A percentile compares a stretch with the other conserved stretches of the same genome.
Evolutionary conservation across 495 filamentous ascomycete species (phyloP).

Genomic region (Daldinia caldariorum): DNA sequence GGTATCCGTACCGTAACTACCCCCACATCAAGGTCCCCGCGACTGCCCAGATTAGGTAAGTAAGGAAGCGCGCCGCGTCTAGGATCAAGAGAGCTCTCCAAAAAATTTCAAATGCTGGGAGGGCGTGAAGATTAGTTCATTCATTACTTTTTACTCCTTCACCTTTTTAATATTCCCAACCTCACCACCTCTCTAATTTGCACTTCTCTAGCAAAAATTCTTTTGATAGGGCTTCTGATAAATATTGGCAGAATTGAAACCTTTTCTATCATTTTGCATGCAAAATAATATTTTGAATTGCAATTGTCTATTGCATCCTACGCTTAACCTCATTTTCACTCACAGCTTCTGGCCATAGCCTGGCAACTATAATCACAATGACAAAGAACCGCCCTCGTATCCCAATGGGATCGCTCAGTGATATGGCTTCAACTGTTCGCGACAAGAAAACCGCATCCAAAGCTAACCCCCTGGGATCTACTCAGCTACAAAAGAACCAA

Average conservation of each 20-base stretch:
- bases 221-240: background rate
- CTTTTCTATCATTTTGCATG: background rate
- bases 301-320: constrained; percentile 7
- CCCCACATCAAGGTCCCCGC: constrained; percentile 17
- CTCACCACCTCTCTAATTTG: background rate
- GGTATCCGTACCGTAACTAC: background rate
- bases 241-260: background rate
- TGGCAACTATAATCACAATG: constrained; percentile 30
- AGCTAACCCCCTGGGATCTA: constrained; percentile 9
- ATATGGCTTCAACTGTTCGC: constrained; percentile 17
- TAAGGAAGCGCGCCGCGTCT: constrained; percentile 15
- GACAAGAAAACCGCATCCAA: constrained; percentile 25
- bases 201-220: background rate
- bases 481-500: constrained; percentile 35
- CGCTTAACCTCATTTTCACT: background rate
- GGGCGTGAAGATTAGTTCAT: constrained; percentile 28
- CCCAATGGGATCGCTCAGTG: constrained; percentile 25
- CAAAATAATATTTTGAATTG: constrained; percentile 7
- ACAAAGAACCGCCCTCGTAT: constrained; percentile 13
- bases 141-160: constrained; percentile 19
- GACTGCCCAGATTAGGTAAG: constrained; percentile 8
- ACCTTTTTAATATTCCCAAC: constrained; percentile 8
- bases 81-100: constrained; percentile 24
- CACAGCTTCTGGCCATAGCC: background rate
- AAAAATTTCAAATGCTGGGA: constrained; percentile 26